These are phyloP conservation scores for Aureobasidium sp. DNA, from an alignment of 2,329 filamentous ascomycete genomes.

Conservation along the genomic window DNA sequence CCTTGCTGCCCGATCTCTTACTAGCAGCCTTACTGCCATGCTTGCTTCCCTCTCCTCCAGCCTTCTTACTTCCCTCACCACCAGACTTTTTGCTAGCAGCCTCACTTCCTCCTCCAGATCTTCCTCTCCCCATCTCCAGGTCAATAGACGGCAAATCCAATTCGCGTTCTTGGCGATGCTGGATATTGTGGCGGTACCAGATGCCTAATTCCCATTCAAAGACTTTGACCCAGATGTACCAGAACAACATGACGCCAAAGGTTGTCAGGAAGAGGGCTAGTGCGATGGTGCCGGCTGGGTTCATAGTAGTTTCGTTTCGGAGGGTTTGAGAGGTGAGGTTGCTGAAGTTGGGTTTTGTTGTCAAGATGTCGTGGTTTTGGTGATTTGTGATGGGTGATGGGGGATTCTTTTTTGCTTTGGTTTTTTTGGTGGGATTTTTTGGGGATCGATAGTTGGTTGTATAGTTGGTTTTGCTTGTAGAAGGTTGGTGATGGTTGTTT, in stretches of 20 bases:
- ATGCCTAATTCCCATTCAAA: background rate
- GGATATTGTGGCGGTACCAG: background rate
- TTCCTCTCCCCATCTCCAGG: background rate
- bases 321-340: background rate
- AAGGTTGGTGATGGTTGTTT: background rate
- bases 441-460: background rate
- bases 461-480: background rate
- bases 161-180: background rate
- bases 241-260: background rate
- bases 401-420: background rate
- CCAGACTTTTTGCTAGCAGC: background rate
- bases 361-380: background rate
- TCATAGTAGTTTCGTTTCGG: background rate
- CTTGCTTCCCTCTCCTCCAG: background rate
- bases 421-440: background rate
- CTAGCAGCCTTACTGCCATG: background rate
- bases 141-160: background rate
- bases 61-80: background rate
- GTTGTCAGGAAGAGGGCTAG: background rate
- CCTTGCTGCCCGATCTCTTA: background rate
- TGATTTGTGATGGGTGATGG: background rate
- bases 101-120: background rate
- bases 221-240: conserved; percentile 4
- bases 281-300: background rate
- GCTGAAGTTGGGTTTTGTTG: background rate